phyloP scores from a whole-genome alignment of 1,284 basidiomycete species.

The Melampsora occidentalis region DNA sequence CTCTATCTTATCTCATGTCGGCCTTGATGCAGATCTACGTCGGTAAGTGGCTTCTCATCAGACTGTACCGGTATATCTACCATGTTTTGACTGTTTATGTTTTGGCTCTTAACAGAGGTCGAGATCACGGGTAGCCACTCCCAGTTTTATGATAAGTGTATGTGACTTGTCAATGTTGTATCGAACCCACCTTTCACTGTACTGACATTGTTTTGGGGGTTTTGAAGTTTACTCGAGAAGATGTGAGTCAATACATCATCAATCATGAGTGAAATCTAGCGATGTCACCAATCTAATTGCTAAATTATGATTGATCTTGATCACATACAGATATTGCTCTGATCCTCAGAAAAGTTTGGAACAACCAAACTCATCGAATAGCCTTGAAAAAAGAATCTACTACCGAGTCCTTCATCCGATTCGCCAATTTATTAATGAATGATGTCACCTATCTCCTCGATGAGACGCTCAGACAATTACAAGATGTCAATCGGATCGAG shows the following conservation, averaged over 20 bases:
- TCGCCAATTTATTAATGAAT: slow-evolving; percentile 97
- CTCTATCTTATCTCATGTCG: slow-evolving; percentile 83
- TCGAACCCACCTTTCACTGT: slow-evolving; percentile 7
- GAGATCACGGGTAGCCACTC: slow-evolving; percentile 95
- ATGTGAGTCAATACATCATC: slow-evolving; percentile 18
- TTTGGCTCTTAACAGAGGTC: slow-evolving; percentile 65
- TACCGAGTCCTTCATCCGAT: slow-evolving; percentile 86
- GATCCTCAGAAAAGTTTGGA: slow-evolving; percentile 82
- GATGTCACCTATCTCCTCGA: slow-evolving; percentile 98
- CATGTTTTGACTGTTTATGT: neutral
- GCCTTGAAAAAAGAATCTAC: slow-evolving; percentile 76
- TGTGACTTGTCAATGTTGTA: neutral
- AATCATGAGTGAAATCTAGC: neutral
- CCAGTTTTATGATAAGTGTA: slow-evolving; percentile 93
- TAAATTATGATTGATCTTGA: neutral
- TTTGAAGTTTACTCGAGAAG: slow-evolving; percentile 40
- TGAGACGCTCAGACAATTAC: slow-evolving; percentile 84
- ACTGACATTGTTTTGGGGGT: neutral
- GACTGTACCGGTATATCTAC: too few relatives aligned
- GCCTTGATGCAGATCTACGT: slow-evolving; percentile 94
- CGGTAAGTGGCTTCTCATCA: slow-evolving; percentile 60
- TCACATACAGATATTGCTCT: slow-evolving; percentile 65
- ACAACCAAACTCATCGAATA: slow-evolving; percentile 78
- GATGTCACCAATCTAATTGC: neutral
- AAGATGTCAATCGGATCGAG: slow-evolving; percentile 83